Base-by-base conservation (phyloP, 2,329 filamentous ascomycete species). In the Pleurostoma richardsiae region DNA sequence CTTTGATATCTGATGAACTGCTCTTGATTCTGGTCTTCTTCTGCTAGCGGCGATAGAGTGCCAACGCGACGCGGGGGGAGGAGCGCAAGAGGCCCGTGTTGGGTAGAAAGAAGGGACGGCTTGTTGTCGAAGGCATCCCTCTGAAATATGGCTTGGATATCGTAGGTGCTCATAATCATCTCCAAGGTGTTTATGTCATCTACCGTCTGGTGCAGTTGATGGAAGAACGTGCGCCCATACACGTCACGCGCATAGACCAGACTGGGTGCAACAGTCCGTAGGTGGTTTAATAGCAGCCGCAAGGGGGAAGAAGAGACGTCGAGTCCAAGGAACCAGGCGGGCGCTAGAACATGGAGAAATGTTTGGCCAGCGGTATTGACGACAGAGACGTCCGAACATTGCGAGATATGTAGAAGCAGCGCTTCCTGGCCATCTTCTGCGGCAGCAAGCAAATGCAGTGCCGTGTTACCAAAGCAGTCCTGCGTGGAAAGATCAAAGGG, bases 141-240 rank as follows among this genome's bases (percentile, higher is more conserved):
- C 3, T 64, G 67, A 7, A 63, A 63, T 28, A 67, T 61, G 1
- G 55, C 51, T 1, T 56, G 43, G 0, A 57, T 49, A 28, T 68
- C 56, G 43, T 68, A 69, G 2, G 57, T 50, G 5, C 61, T 61
- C 8, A 72, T 55, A 3, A 72, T 49, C n/a, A 57, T 54, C 3
- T 62, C 58, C 29, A 61, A 62, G 10, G 57, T 59, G 40, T 59
- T 59, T 3, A 47, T 46, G 40, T 59, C 56, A 28, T 53, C 52
- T 30, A 69, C 46, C 11, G 59, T 56, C 4, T 61, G 58, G 26
- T 56, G 48, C 0, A 75, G 59, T 4, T 70, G 58, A 52, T 82
- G 78, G 30, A 78, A 76, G 40, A 76, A 67, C 4, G 67, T 79
- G 38, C 78, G 74, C 1, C 77, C 77, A 50, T 77, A 80, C 36